Evolutionary conservation across 2,329 filamentous ascomycete genomes (phyloP).

Genomic region (Cytospora chrysosperma): DNA sequence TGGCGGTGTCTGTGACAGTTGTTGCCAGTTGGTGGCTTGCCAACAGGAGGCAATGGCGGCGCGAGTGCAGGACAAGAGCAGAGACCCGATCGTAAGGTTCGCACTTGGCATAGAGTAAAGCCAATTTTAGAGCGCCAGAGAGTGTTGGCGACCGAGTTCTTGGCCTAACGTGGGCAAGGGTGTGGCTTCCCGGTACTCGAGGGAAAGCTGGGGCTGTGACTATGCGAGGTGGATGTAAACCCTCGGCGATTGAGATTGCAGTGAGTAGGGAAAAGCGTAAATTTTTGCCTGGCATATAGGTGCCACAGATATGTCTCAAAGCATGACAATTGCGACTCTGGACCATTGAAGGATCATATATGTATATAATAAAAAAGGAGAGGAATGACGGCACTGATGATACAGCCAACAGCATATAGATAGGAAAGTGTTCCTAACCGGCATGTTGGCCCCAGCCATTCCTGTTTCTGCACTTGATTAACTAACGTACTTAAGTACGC

Average conservation of each 20-base stretch:
- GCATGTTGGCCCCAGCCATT: neutral
- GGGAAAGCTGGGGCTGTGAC: conserved; percentile 2
- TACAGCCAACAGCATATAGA: neutral
- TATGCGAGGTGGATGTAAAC: neutral
- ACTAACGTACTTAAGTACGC: too few relatives aligned
- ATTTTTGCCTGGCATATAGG: neutral
- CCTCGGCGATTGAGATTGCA: neutral
- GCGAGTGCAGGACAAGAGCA: neutral
- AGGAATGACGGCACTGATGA: too few relatives aligned
- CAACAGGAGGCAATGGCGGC: neutral
- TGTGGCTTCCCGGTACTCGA: conserved; percentile 11
- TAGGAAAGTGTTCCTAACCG: neutral
- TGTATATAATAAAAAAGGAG: too few relatives aligned
- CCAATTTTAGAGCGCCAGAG: conserved; percentile 12
- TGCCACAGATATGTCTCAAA: neutral
- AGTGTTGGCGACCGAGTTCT: neutral
- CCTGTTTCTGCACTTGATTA: neutral
- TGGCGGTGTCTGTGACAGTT: neutral
- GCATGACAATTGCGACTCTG: neutral
- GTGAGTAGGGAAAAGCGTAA: neutral
- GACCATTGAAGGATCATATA: neutral
- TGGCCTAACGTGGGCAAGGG: conserved; percentile 3
- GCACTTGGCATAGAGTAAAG: conserved; percentile 16
- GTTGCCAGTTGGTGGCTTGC: neutral
- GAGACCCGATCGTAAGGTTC: neutral